These are phyloP conservation scores for Symmetrospora coprosmae DNA, from an alignment of 768 basidiomycete genomes.

Conservation along the genomic window DNA sequence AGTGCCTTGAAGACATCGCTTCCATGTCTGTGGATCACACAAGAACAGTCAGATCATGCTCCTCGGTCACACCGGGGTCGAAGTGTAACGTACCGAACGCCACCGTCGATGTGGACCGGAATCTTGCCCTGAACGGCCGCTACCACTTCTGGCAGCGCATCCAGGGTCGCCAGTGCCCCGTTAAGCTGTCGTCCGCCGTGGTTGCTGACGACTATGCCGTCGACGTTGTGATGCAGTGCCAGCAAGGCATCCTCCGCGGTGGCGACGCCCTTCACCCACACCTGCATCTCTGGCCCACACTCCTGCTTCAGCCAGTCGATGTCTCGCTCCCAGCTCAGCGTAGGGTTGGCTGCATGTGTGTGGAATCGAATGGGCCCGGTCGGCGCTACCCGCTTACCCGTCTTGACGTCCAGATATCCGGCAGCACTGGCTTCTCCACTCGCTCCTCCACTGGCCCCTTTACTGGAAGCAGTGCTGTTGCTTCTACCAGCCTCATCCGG, in stretches of 20 bases:
- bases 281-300: conserved; percentile 20
- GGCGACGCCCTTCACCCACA: conserved; percentile 37
- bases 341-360: conserved; percentile 22
- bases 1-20: conserved; percentile 31
- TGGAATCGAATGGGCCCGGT: conserved; percentile 17
- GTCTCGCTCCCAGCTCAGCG: conserved; percentile 19
- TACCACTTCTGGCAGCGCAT: conserved; percentile 33
- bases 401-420: conserved; percentile 18
- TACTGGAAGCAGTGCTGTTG: not conserved
- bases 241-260: conserved; percentile 58
- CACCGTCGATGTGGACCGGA: conserved; percentile 28
- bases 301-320: conserved; percentile 24
- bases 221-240: conserved; percentile 65
- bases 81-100: no score
- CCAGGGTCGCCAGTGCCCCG: conserved; percentile 31
- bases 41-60: no score
- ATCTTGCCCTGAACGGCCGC: conserved; percentile 27
- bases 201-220: conserved; percentile 78
- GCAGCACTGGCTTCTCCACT: not conserved
- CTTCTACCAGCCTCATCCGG: not conserved
- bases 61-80: no score
- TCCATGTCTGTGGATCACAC: conserved; percentile 23
- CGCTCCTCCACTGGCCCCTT: conserved; percentile 7
- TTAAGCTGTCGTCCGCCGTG: conserved; percentile 55
- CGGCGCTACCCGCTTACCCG: conserved; percentile 6